Conservation (phyloP, 2,329 filamentous ascomycete genomes). For the Paraphoma chrysanthemicola region DNA sequence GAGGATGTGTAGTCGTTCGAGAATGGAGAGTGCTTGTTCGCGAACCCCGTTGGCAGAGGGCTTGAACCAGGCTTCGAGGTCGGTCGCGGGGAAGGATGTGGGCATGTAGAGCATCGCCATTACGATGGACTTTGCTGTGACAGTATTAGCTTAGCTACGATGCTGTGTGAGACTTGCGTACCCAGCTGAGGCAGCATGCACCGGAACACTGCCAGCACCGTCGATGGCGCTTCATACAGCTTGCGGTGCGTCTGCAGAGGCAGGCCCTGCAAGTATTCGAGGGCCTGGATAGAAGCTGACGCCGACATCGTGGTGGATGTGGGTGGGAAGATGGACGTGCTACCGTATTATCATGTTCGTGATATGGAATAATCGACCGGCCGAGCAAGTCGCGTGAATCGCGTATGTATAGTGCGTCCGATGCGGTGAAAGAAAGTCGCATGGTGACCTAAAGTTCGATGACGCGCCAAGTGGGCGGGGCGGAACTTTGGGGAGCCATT, state of each 20-base stretch:
- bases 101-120: slow-evolving; percentile 95
- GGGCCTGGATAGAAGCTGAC: slow-evolving; percentile 66
- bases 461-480: slow-evolving; percentile 30
- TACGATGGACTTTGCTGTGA: slow-evolving; percentile 86
- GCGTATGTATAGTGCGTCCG: slow-evolving; percentile 6
- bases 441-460: slow-evolving; percentile 21
- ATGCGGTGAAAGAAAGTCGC: slow-evolving; percentile 6
- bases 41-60: slow-evolving; percentile 74
- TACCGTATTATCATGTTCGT: slow-evolving; percentile 44
- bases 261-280: slow-evolving; percentile 92
- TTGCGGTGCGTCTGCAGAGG: slow-evolving; percentile 88
- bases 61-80: slow-evolving; percentile 87
- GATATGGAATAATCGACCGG: slow-evolving; percentile 5
- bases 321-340: slow-evolving; percentile 17
- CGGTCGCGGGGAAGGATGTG: slow-evolving; percentile 75
- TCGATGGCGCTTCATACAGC: slow-evolving; percentile 95
- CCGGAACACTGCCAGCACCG: slow-evolving; percentile 91
- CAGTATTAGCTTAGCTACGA: slow-evolving; percentile 2
- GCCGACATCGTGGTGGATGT: slow-evolving; percentile 57
- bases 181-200: slow-evolving; percentile 94
- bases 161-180: slow-evolving; percentile 48
- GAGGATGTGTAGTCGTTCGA: slow-evolving; percentile 87
- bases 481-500: slow-evolving; percentile 20
- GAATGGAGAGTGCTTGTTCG: slow-evolving; percentile 81
- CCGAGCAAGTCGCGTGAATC: slow-evolving; percentile 17